These are phyloP conservation scores for Fusarium liriodendri DNA, from an alignment of 2,329 filamentous ascomycete genomes.

Conservation along the genomic window DNA sequence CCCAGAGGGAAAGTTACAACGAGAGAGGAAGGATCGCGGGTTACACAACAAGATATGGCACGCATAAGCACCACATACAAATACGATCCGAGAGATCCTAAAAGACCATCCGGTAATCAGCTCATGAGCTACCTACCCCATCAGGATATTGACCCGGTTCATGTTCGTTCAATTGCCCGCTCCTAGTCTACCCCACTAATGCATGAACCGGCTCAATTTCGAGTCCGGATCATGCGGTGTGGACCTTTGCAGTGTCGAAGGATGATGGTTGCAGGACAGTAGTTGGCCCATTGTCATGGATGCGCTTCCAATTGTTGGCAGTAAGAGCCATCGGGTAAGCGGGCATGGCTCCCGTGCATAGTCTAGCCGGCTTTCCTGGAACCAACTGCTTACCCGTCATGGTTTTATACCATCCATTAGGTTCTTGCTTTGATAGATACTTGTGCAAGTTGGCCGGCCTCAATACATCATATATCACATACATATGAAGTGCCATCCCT, in stretches of 20 bases:
- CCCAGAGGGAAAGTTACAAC: slow-evolving; percentile 7
- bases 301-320: slow-evolving; percentile 8
- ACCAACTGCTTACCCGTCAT: not conserved
- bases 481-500: not conserved
- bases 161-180: not conserved
- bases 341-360: not conserved
- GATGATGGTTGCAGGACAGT: not conserved
- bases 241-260: slow-evolving; percentile 3
- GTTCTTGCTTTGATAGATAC: not conserved
- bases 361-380: not conserved
- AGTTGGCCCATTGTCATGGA: slow-evolving; percentile 1
- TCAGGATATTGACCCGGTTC: slow-evolving; percentile 2
- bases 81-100: not conserved
- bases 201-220: slow-evolving; percentile 10
- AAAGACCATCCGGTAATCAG: slow-evolving; percentile 3
- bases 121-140: not conserved
- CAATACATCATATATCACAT: not conserved
- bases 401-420: not conserved
- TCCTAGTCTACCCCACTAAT: slow-evolving; percentile 7
- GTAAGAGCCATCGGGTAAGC: slow-evolving; percentile 12
- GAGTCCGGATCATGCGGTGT: slow-evolving; percentile 7
- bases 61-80: slow-evolving; percentile 9
- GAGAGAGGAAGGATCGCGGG: not conserved
- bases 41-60: not conserved
- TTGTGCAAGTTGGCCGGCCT: not conserved